Evolutionary conservation across 805 yeast genomes (phyloP), one percentile per base, ranked within the genome.

Genomic region (Sugiyamaella mastotermitis): DNA sequence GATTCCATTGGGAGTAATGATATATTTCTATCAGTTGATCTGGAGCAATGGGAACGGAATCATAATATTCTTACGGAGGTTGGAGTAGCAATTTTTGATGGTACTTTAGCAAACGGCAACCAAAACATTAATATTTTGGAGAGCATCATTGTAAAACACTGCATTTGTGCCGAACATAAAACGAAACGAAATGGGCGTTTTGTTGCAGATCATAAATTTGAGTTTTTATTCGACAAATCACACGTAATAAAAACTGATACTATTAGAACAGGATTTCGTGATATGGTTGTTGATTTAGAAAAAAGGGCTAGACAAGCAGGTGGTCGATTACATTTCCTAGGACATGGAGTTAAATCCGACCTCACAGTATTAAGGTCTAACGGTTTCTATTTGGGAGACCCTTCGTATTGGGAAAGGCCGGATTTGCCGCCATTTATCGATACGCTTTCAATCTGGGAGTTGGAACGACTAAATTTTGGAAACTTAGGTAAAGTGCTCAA

Each of bases 331-430:
- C 37, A 35, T 15, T 61, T 77, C 29, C 78, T 80, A 17, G 87
- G 85, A 0, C 88, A 80, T 55, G 69, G 68, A 35, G 61, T 78
- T 8, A 43, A 49, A 13, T 78, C 76, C 11, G 87, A 80, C 51
- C 38, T 80, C 13, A 60, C 53, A 32, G 72, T 78, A 76, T 57
- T 80, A 20, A 47, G 47, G 14, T 47, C 53, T 9, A 42, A 74
- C 25, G 78, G 76, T n/a, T 60, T 78, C 1, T 38, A 57, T 2
- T 28, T 38, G 20, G 37, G 37, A n/a, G 7, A 32, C 4, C n/a
- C 19, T 11, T n/a, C n/a, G n/a, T 38, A 57, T 2, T 28, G 31
- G 20, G 37, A 32, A n/a, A 4, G 25, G 3, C n/a, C 19, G 11
- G 37, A 18, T 8, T 53, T 77, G n/a, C 76, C 78, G 0, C 44